These are phyloP conservation scores for Aspergillus pseudoterreus DNA, from an alignment of 2,329 filamentous ascomycete genomes.

Conservation along the genomic window DNA sequence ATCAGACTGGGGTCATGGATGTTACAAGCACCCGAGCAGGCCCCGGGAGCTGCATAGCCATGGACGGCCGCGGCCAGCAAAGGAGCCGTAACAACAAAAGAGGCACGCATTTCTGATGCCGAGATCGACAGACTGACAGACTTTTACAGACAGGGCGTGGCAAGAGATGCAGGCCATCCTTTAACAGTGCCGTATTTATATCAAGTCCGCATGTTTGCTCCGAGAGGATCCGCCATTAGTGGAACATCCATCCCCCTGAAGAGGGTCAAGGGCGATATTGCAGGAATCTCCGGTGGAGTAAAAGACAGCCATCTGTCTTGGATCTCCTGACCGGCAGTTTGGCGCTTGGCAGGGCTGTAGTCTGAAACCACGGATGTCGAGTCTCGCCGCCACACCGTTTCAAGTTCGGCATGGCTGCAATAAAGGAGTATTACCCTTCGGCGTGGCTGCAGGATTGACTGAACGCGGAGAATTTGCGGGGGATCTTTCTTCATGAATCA, in stretches of 20 bases:
- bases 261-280: neutral
- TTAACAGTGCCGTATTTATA: neutral
- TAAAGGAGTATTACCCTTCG: neutral
- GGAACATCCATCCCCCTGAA: neutral
- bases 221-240: neutral
- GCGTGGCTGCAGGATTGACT: neutral
- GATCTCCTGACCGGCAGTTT: neutral
- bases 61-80: conserved; percentile 15
- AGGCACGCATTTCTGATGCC: conserved; percentile 7
- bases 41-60: conserved; percentile 28
- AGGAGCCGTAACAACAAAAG: conserved; percentile 4
- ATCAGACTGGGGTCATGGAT: conserved; percentile 50
- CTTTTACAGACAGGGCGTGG: neutral
- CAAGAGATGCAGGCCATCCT: too few species aligned
- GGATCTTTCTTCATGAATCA: neutral
- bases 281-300: neutral
- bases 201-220: neutral
- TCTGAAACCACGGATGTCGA: neutral
- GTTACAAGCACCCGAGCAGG: conserved; percentile 29
- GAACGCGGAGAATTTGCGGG: neutral
- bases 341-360: neutral
- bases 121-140: neutral
- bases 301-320: neutral
- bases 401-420: neutral
- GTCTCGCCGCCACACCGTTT: neutral